Conservation (phyloP, 345 rosid species). For the Triadica sebifera region DNA sequence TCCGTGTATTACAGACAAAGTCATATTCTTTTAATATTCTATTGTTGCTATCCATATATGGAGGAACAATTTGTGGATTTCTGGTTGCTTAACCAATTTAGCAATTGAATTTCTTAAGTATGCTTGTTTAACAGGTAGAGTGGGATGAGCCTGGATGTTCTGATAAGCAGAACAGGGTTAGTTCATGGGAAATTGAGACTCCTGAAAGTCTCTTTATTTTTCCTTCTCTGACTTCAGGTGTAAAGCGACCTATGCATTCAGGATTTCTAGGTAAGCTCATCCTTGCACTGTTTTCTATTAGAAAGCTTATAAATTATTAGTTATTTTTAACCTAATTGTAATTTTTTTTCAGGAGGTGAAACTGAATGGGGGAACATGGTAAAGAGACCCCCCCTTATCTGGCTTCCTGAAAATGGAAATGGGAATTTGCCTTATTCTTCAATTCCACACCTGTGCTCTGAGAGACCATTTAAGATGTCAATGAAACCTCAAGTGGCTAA, state of each 20-base stretch:
- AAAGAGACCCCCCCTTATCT: slow-evolving; percentile 71
- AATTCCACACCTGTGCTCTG: slow-evolving; percentile 47
- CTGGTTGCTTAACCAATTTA: neutral
- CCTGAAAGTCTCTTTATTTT: slow-evolving; percentile 97
- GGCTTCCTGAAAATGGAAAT: slow-evolving; percentile 51
- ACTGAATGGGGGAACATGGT: slow-evolving; percentile 82
- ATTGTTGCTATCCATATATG: neutral
- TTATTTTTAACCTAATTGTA: neutral
- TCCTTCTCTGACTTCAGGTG: slow-evolving; percentile 88
- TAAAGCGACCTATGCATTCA: slow-evolving; percentile 72
- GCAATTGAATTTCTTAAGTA: neutral
- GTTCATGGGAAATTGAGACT: slow-evolving; percentile 97
- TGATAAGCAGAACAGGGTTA: slow-evolving; percentile 85
- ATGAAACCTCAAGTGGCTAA: slow-evolving; percentile 58
- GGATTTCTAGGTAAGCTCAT: slow-evolving; percentile 58
- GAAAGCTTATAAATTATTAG: neutral
- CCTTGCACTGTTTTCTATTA: neutral
- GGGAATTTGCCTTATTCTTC: slow-evolving; percentile 56
- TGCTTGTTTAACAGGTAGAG: slow-evolving; percentile 55
- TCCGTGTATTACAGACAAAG: neutral
- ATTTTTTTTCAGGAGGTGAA: slow-evolving; percentile 50
- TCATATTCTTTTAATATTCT: slow-evolving; percentile 6
- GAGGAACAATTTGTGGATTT: neutral
- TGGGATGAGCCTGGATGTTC: slow-evolving; percentile 99
- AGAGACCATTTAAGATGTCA: slow-evolving; percentile 67